A percentile compares a stretch with the other conserved stretches of the same genome.
Conservation (phyloP, 2,329 filamentous ascomycete genomes). For the Paracorniculantispora psalliotae region DNA sequence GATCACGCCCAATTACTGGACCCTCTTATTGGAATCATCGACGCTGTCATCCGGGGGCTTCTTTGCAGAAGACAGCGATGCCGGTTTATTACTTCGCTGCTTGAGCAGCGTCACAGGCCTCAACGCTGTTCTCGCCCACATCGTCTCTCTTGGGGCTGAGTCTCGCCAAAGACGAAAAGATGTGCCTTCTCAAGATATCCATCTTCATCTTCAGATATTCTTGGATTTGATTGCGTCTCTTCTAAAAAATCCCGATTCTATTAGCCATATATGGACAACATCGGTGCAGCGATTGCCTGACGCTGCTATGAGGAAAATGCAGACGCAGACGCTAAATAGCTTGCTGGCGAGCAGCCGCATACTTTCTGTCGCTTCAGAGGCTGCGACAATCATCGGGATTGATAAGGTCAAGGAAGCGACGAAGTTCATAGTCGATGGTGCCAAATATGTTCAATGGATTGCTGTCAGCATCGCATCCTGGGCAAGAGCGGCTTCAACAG, state of each 20-base stretch:
- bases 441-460: conserved; percentile 66
- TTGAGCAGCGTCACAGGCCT: conserved; percentile 71
- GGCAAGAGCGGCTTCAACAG: conserved; percentile 28
- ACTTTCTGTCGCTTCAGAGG: conserved; percentile 49
- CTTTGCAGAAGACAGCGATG: conserved; percentile 28
- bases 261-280: conserved; percentile 35
- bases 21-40: conserved; percentile 47
- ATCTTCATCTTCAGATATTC: conserved; percentile 39
- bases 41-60: conserved; percentile 14
- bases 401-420: conserved; percentile 23
- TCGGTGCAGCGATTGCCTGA: conserved; percentile 23
- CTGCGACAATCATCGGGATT: conserved; percentile 43
- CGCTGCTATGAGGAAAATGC: conserved; percentile 25
- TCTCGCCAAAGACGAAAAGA: conserved; percentile 35
- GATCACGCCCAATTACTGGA: conserved; percentile 81
- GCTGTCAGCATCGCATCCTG: conserved; percentile 55
- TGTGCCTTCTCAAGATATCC: conserved; percentile 35
- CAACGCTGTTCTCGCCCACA: conserved; percentile 67
- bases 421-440: conserved; percentile 61
- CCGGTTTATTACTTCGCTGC: conserved; percentile 54
- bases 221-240: conserved; percentile 41
- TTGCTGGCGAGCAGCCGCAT: conserved; percentile 46
- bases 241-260: conserved; percentile 32
- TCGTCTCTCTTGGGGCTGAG: conserved; percentile 57
- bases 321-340: conserved; percentile 34